Evolutionary conservation across 2,329 filamentous ascomycete genomes (phyloP).

Genomic region (Amesomyces nigricolor): DNA sequence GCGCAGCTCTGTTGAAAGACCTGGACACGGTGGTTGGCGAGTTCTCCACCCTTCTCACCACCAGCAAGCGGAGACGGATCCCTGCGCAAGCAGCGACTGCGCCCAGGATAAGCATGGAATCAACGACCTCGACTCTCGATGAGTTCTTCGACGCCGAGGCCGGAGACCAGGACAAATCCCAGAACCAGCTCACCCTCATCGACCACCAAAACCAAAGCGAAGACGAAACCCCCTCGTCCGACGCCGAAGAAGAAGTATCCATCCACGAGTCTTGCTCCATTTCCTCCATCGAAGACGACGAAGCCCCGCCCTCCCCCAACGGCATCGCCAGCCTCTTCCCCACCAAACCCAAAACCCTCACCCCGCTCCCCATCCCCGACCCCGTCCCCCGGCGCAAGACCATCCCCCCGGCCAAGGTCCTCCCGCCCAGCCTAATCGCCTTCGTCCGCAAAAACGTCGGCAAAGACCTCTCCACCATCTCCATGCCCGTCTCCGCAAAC

Average conservation of each 20-base stretch:
- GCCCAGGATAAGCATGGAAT: conserved; percentile 28
- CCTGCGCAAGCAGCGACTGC: conserved; percentile 45
- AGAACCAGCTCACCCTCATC: conserved; percentile 69
- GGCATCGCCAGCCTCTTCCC: conserved; percentile 65
- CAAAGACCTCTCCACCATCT: conserved; percentile 93
- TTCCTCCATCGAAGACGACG: conserved; percentile 55
- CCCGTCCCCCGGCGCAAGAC: conserved; percentile 60
- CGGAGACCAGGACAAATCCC: conserved; percentile 51
- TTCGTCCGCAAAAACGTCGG: conserved; percentile 97
- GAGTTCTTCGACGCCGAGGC: conserved; percentile 94
- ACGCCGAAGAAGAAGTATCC: conserved; percentile 51
- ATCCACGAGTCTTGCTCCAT: conserved; percentile 58
- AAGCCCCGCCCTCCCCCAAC: conserved; percentile 48
- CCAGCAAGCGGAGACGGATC: conserved; percentile 71
- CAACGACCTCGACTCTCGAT: conserved; percentile 55
- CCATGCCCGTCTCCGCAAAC: conserved; percentile 95
- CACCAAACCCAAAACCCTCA: conserved; percentile 65
- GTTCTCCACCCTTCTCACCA: conserved; percentile 69
- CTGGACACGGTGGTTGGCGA: conserved; percentile 78
- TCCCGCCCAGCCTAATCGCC: conserved; percentile 85
- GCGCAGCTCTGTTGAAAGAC: conserved; percentile 75
- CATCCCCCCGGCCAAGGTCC: conserved; percentile 67
- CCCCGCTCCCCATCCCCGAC: conserved; percentile 68
- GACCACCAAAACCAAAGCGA: conserved; percentile 63
- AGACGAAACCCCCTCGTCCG: conserved; percentile 55